A percentile compares a stretch with the other conserved stretches of the same genome.
These are phyloP conservation scores for Candida buenavistaensis DNA, from an alignment of 1,139 yeast species.

Conservation along the genomic window DNA sequence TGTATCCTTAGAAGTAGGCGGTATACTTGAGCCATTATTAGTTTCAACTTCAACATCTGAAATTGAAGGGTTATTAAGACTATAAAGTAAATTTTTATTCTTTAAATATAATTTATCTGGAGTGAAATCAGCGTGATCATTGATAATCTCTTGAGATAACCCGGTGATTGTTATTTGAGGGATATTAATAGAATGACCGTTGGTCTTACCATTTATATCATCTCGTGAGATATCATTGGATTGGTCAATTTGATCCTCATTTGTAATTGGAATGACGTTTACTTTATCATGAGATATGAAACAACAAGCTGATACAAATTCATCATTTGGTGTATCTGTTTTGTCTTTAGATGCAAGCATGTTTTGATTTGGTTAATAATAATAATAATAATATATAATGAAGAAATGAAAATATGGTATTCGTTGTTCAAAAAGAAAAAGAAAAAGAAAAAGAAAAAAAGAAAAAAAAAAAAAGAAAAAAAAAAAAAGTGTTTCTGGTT, in stretches of 20 bases:
- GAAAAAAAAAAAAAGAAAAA: too few relatives aligned
- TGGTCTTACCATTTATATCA: conserved; percentile 2
- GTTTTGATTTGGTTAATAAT: too few relatives aligned
- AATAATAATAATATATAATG: too few relatives aligned
- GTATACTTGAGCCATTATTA: conserved; percentile 6
- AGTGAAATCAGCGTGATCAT: conserved; percentile 17
- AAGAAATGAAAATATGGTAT: too few relatives aligned
- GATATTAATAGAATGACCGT: conserved; percentile 1
- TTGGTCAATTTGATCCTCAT: conserved; percentile 5
- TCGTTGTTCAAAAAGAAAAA: too few relatives aligned
- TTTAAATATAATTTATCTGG: conserved; percentile 29
- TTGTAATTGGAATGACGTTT: conserved; percentile 36
- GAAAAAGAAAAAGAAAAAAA: too few relatives aligned
- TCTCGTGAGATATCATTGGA: too few relatives aligned
- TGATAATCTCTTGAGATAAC: conserved; percentile 3
- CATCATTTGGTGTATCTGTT: conserved; percentile 1
- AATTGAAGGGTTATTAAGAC: conserved; percentile 44
- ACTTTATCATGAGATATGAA: conserved; percentile 39
- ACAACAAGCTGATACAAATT: conserved; percentile 29
- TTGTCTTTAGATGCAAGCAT: too few relatives aligned
- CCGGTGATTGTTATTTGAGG: conserved; percentile 9
- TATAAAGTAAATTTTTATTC: conserved; percentile 40
- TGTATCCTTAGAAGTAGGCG: conserved; percentile 4
- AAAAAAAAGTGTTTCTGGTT: too few relatives aligned
- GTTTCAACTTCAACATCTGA: conserved; percentile 39